These are phyloP conservation scores for Asterochloris erici DNA, from an alignment of 139 green algal genomes.

Conservation along the genomic window DNA sequence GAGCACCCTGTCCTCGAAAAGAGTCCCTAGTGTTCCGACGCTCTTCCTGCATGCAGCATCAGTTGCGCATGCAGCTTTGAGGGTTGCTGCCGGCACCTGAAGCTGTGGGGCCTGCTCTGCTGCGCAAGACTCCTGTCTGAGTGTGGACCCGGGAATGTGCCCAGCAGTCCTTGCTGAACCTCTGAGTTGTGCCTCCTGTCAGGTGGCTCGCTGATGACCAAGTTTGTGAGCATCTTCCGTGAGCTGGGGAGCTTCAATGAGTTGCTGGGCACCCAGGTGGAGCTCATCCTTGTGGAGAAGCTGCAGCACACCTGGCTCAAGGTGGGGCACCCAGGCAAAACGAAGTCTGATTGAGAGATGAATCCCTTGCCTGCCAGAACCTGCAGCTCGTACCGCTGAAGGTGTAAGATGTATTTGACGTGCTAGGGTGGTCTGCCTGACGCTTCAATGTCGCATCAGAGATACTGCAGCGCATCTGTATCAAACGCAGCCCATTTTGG, in stretches of 20 bases:
- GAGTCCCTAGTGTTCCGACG: background rate
- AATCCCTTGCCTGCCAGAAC: background rate
- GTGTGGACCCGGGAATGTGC: background rate
- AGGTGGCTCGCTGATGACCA: slow-evolving; percentile 25
- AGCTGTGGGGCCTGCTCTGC: background rate
- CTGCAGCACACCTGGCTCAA: slow-evolving; percentile 47
- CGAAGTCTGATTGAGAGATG: background rate
- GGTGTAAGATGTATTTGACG: no score
- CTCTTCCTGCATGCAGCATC: background rate
- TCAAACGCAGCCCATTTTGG: background rate
- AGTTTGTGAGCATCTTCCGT: slow-evolving; percentile 51
- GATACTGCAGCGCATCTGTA: background rate
- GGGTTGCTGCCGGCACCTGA: background rate
- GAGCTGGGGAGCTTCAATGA: slow-evolving; percentile 51
- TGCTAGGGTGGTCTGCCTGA: background rate
- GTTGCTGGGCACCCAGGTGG: slow-evolving; percentile 46
- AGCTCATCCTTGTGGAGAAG: slow-evolving; percentile 49
- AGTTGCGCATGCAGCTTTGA: background rate
- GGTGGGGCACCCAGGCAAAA: slow-evolving; percentile 12
- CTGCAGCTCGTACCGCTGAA: background rate
- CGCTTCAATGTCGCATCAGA: background rate
- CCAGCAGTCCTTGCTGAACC: background rate
- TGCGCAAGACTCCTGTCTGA: background rate
- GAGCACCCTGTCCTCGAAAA: background rate
- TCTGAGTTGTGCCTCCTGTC: background rate